A percentile compares a stretch with the other conserved stretches of the same genome.
phyloP scores from a whole-genome alignment of 306 rosid species.

The Begonia peltatifolia region DNA sequence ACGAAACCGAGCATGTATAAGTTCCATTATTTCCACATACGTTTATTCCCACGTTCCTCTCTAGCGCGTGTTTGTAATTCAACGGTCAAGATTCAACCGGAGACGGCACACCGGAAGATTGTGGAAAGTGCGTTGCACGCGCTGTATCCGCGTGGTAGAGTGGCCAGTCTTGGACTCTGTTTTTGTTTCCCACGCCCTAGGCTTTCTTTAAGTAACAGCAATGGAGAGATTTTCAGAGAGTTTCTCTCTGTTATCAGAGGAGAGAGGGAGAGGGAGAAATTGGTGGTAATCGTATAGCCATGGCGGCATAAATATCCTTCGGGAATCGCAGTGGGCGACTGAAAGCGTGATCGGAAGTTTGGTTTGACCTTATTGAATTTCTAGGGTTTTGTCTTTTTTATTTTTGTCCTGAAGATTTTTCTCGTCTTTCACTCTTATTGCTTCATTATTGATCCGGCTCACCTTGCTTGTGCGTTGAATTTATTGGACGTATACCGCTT shows the following conservation, averaged over 20 bases:
- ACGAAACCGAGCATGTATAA: neutral
- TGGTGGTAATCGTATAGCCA: slow-evolving; percentile 1
- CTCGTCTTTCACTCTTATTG: neutral
- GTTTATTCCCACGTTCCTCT: neutral
- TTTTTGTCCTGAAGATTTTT: neutral
- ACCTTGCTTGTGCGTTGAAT: slow-evolving; percentile 17
- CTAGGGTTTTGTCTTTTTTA: slow-evolving; percentile 53
- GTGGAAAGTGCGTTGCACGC: neutral
- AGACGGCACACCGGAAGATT: neutral
- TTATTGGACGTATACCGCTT: neutral
- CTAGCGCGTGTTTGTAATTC: slow-evolving; percentile 16
- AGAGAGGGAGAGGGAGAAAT: slow-evolving; percentile 10
- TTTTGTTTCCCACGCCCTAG: slow-evolving; percentile 35
- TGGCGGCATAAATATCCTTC: slow-evolving; percentile 14
- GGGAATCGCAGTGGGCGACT: slow-evolving; percentile 2
- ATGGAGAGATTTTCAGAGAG: slow-evolving; percentile 7
- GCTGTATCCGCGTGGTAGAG: slow-evolving; percentile 7
- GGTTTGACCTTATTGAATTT: slow-evolving; percentile 15
- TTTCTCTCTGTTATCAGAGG: slow-evolving; percentile 6
- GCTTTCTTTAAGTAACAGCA: slow-evolving; percentile 8
- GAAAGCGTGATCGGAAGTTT: neutral
- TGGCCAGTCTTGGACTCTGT: slow-evolving; percentile 5
- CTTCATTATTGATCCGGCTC: slow-evolving; percentile 13
- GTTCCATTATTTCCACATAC: neutral
- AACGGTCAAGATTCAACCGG: neutral